phyloP scores from a whole-genome alignment of 768 basidiomycete genomes.

The Lepiota subincarnata region DNA sequence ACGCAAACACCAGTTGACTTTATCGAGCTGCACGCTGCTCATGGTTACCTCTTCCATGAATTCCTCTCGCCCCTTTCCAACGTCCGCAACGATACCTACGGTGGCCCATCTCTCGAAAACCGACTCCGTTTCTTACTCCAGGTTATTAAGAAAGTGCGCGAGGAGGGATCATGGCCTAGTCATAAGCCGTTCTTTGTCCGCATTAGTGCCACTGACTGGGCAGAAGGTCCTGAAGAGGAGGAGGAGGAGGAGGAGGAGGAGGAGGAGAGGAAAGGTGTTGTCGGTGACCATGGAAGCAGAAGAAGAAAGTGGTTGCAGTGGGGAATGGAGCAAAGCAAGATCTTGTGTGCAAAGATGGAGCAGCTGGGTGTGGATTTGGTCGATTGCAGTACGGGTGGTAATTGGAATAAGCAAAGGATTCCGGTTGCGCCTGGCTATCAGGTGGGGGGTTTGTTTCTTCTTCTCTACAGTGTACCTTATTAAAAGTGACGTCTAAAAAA shows the following conservation, averaged over 20 bases:
- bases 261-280: too few species aligned
- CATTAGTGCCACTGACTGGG: conserved; percentile 67
- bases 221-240: conserved; percentile 51
- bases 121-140: conserved; percentile 65
- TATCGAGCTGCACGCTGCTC: conserved; percentile 70
- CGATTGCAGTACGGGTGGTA: conserved; percentile 67
- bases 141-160: conserved; percentile 47
- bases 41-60: conserved; percentile 59
- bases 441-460: conserved; percentile 31
- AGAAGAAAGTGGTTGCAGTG: conserved; percentile 37
- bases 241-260: too few species aligned
- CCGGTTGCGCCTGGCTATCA: conserved; percentile 56
- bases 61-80: conserved; percentile 79
- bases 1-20: conserved; percentile 46
- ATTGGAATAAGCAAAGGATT: conserved; percentile 60
- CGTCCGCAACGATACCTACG: conserved; percentile 63
- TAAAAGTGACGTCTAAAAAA: too few species aligned
- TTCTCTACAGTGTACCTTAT: too few species aligned
- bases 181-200: conserved; percentile 65
- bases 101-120: conserved; percentile 67
- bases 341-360: conserved; percentile 51
- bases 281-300: too few species aligned
- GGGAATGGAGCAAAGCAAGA: conserved; percentile 74
- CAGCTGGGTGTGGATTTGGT: conserved; percentile 69
- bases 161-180: conserved; percentile 47